Evolutionary conservation across 2,329 filamentous ascomycete genomes (phyloP), one percentile per base, ranked within the genome.

Genomic region (Colletotrichum scovillei): DNA sequence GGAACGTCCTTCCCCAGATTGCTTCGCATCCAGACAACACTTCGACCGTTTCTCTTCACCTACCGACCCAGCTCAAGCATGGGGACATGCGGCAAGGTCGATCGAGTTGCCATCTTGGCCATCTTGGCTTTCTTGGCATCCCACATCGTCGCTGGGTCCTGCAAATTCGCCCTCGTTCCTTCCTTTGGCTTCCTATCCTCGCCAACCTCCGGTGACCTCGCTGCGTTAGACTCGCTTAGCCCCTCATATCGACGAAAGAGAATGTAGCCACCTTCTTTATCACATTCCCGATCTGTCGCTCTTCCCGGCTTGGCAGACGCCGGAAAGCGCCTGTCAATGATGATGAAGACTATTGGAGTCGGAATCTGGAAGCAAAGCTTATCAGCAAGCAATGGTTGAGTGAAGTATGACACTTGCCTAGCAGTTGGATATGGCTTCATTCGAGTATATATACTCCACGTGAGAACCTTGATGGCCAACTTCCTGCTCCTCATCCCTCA

Each of bases 1-100:
- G 38, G 59, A 63, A 69, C 66, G 70, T 69, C 53, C 66, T 69
- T 56, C 46, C 66, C 59, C 59, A 69, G 66, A 69, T 52, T 65
- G 70, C 38, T 28, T 28, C 6, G 16, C 22, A 5, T 49, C 24
- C 7, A 28, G 11, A 19, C 24, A 46, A 19, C 28, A 35, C 46
- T 16, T 60, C 7, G 35, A 57, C 12, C n/a, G 6, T 5, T 19
- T 66, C n/a, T 26, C 63, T 22, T 52, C n/a, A 24, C 9, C 22
- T 4, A 28, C 16, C 4, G 24, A 52, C 28, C n/a, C 28, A 24
- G 14, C 35, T 42, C 8, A 42, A 32, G 35, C 35, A 42, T 16
- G 35, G 35, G 12, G 14, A 35, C 19, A 14, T 30, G 26, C 12
- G 22, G 6, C 22, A 6, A 30, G 12, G 11, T 32, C 56, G 63